A percentile compares a stretch with the other conserved stretches of the same genome.
Evolutionary conservation across 2,329 filamentous ascomycete species (phyloP).

Genomic region (Penicillium sp.): DNA sequence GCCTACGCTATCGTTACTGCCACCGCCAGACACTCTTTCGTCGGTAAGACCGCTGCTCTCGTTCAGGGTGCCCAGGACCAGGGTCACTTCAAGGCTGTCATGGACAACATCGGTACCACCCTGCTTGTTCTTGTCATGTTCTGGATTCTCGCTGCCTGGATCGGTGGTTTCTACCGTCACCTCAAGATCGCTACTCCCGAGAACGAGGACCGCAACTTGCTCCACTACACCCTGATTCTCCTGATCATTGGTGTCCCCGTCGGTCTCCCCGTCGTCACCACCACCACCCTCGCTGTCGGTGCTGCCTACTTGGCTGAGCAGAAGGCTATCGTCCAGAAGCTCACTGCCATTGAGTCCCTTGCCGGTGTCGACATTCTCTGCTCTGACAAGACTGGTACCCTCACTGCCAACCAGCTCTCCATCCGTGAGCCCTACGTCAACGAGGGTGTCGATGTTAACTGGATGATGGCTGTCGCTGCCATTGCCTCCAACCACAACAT

Average conservation of each 20-base stretch:
- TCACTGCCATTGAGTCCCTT: conserved; percentile 68
- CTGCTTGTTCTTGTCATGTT: conserved; percentile 68
- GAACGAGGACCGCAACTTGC: too few species aligned
- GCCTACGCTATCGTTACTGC: conserved; percentile 60
- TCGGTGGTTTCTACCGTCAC: conserved; percentile 69
- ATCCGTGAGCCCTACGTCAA: conserved; percentile 69
- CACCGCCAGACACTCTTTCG: conserved; percentile 68
- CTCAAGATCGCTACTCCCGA: conserved; percentile 48
- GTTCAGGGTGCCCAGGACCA: conserved; percentile 67
- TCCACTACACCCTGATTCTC: conserved; percentile 61
- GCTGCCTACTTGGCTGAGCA: conserved; percentile 68
- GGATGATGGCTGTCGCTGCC: conserved; percentile 74
- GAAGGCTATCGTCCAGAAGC: conserved; percentile 70
- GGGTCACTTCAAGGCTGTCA: conserved; percentile 74
- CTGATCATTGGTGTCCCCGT: conserved; percentile 71
- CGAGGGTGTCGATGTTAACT: conserved; percentile 69
- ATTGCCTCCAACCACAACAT: conserved; percentile 71
- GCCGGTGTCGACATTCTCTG: conserved; percentile 68
- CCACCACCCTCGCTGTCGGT: conserved; percentile 67
- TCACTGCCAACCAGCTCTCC: conserved; percentile 54
- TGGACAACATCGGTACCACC: conserved; percentile 69
- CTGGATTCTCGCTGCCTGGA: conserved; percentile 66
- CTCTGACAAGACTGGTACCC: conserved; percentile 73
- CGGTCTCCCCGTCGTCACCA: conserved; percentile 70
- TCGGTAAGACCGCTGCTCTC: conserved; percentile 64